Evolutionary conservation across 805 yeast species (phyloP), one percentile per base, ranked within the genome.

Genomic region (Candida silvicultrix): DNA sequence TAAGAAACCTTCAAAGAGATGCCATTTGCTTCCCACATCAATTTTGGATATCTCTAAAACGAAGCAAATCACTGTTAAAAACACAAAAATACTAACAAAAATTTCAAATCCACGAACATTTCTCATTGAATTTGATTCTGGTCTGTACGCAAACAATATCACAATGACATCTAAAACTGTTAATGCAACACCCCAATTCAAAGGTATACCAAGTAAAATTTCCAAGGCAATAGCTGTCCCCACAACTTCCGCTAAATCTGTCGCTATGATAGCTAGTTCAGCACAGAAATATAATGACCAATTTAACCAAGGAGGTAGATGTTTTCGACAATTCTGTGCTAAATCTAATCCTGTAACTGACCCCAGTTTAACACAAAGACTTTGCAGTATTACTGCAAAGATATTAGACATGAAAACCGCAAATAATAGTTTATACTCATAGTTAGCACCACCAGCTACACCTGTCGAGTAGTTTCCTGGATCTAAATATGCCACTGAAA

Each of bases 221-320:
- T 87, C 81, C 43, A 89, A 70, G 0, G 96, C 80, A 41, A 89
- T 86, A 11, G 96, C 96, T 3, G 96, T 85, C 2, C 97, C 97
- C 8, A 89, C 92, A 11, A 89, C 96, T 63, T 89, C 97, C 1
- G 97, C 97, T 56, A 89, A 68, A 62, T 89, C 97, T 0, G 97
- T 89, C 10, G 96, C 95, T 32, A 89, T 83, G 50, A 89, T 89
- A 2, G 96, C 96, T 21, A 87, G 55, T 57, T 89, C 96, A 0
- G 96, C 89, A 54, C 85, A 73, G 2, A 77, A 60, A 60, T 89
- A 89, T 5, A 89, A 67, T 7, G 73, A 49, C 11, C 80, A 46
- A 52, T 83, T 83, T 49, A 83, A 64, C 74, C 81, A 75, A 14
- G 61, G 60, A 0, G 89, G 85, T 20, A 86, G 68, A 54, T 83